Conservation (phyloP, 306 rosid species). For the Biancaea sappan region DNA sequence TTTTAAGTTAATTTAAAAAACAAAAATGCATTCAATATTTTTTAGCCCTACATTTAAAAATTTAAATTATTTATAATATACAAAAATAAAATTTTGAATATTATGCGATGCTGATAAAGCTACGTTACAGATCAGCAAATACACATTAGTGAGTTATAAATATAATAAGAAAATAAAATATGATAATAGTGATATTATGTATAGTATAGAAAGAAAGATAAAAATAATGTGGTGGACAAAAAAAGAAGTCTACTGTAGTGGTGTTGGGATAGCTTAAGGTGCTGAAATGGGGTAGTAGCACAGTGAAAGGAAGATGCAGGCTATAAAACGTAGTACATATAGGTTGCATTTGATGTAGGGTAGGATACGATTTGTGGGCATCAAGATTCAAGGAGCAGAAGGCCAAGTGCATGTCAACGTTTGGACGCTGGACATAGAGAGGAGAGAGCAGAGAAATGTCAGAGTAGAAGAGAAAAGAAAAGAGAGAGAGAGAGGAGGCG, state of each 20-base stretch:
- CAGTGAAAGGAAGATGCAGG: conserved; percentile 10
- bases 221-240: background rate
- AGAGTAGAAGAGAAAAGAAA: conserved; percentile 40
- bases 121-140: background rate
- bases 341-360: conserved; percentile 48
- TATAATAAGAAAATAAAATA: too few relatives aligned
- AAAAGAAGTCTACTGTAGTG: background rate
- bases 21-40: too few relatives aligned
- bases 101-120: too few relatives aligned
- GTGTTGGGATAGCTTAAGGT: conserved; percentile 6
- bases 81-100: too few relatives aligned
- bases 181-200: too few relatives aligned
- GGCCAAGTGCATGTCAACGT: conserved; percentile 72
- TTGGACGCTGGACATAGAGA: conserved; percentile 34
- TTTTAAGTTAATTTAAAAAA: too few relatives aligned
- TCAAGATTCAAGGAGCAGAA: conserved; percentile 39
- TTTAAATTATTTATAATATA: too few relatives aligned
- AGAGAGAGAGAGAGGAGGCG: conserved; percentile 17
- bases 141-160: too few relatives aligned
- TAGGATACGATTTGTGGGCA: conserved; percentile 55
- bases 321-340: background rate
- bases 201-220: background rate
- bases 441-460: conserved; percentile 37
- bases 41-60: too few relatives aligned
- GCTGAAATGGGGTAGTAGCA: background rate